phyloP scores from a whole-genome alignment of 805 yeast species.

The Yarrowia sp. region DNA sequence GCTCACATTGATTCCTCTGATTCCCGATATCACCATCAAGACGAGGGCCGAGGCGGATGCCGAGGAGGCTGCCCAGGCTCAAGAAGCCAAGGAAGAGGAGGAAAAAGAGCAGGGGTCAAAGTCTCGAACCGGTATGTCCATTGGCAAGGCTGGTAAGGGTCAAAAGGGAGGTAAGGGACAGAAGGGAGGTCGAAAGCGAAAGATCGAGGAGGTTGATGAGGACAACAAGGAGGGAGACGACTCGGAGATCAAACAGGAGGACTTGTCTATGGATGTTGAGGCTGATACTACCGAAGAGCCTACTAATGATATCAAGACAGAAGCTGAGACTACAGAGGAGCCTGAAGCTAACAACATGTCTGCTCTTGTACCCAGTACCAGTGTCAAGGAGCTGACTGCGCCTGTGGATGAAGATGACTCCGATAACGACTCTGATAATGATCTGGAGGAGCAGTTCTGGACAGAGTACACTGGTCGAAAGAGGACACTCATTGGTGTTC shows the following conservation, averaged over 20 bases:
- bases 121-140: constrained; percentile 39
- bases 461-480: constrained; percentile 74
- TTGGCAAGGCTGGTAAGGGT: constrained; percentile 32
- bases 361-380: background rate
- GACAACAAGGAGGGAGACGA: constrained; percentile 23
- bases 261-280: constrained; percentile 4
- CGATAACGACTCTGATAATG: constrained; percentile 42
- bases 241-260: background rate
- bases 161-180: constrained; percentile 33
- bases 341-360: background rate
- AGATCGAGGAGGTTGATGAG: constrained; percentile 32
- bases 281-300: background rate
- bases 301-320: background rate
- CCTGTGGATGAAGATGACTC: constrained; percentile 29
- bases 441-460: constrained; percentile 81
- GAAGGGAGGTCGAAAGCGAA: constrained; percentile 36
- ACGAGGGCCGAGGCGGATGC: constrained; percentile 46
- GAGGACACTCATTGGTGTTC: constrained; percentile 69
- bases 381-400: background rate
- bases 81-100: constrained; percentile 30
- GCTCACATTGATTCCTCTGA: constrained; percentile 66
- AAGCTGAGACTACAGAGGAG: background rate
- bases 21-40: constrained; percentile 82
- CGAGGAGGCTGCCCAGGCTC: constrained; percentile 35
- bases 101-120: constrained; percentile 28